Base-by-base conservation (phyloP, 2,329 filamentous ascomycete species). In the Paecilomyces formosus region DNA sequence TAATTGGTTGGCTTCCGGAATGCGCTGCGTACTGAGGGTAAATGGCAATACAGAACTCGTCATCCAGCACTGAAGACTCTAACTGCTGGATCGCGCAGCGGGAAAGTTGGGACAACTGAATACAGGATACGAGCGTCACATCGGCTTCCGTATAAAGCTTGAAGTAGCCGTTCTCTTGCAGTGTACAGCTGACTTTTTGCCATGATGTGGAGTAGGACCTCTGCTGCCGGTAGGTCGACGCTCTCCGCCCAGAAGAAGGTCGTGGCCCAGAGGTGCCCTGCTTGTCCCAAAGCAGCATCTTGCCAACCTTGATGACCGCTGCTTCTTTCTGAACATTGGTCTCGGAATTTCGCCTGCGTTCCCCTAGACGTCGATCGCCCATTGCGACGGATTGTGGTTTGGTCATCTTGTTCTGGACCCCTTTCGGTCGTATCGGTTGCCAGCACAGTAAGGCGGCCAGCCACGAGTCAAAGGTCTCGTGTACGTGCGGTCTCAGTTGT, bases 131-230 rank as follows among this genome's bases (percentile, higher is more conserved):
- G 8, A 95, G 81, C 0, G 86, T 85, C 53, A 89, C 86, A 64
- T 96, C 92, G 57, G 89, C 87, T 66, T 97, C 93, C 1, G 89
- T 89, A 72, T 94, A 88, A 11, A 99, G 82, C 68, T 93, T 96
- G 70, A 99, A 88, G 69, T 95, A 90, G 58, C 94, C 94, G 66
- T 96, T 96, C 70, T 97, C 94, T 64, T 96, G 90, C 24, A 99
- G 79, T 18, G 94, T 95, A 73, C 92, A 97, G 30, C 92, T 97
- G 3, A 97, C 91, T 63, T 85, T 85, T 66, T 89, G 85, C 94
- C 94, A 97, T 11, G 88, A 83, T n/a, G 80, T 78, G 53, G 82
- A 81, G 56, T 82, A 77, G 39, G 81, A 77, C 64, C 80, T 82
- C 66, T 84, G 81, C 65, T 85, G 77, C 59, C 81, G 78, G 65